Evolutionary conservation across 148 eudicot species (phyloP).

Genomic region (Rhododendron ovatum): DNA sequence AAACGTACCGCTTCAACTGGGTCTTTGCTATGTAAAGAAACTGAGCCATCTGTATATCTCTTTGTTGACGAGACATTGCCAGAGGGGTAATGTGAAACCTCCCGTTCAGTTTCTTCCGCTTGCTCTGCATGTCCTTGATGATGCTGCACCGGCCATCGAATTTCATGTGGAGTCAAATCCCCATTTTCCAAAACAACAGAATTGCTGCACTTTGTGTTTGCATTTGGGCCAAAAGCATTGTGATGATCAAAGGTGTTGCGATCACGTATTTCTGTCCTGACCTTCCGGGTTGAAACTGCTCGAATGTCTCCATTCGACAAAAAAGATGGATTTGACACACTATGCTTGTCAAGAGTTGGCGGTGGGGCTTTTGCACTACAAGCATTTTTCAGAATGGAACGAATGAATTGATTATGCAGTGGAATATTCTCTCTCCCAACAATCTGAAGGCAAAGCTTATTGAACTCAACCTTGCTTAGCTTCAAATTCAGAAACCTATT

Average conservation of each 20-base stretch:
- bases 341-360: slow-evolving; percentile 23
- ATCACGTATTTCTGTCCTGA: slow-evolving; percentile 25
- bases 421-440: slow-evolving; percentile 60
- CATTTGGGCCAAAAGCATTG: slow-evolving; percentile 31
- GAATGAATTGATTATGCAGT: slow-evolving; percentile 59
- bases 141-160: slow-evolving; percentile 33
- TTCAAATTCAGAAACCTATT: slow-evolving; percentile 45
- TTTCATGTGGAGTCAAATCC: slow-evolving; percentile 22
- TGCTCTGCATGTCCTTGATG: slow-evolving; percentile 35
- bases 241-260: slow-evolving; percentile 29
- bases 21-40: slow-evolving; percentile 20
- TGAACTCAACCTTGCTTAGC: slow-evolving; percentile 49
- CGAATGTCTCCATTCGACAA: slow-evolving; percentile 49
- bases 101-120: slow-evolving; percentile 29
- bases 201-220: slow-evolving; percentile 29
- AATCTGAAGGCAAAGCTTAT: slow-evolving; percentile 42
- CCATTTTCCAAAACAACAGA: slow-evolving; percentile 34
- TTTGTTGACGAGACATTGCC: slow-evolving; percentile 8
- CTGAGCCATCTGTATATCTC: slow-evolving; percentile 22
- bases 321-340: slow-evolving; percentile 26
- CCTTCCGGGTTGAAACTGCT: slow-evolving; percentile 31
- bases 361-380: slow-evolving; percentile 51
- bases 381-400: slow-evolving; percentile 56
- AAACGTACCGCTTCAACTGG: slow-evolving; percentile 12
- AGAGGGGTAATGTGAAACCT: slow-evolving; percentile 10